Conservation (phyloP, 164 flowering plant genomes). For the Protea cynaroides region DNA sequence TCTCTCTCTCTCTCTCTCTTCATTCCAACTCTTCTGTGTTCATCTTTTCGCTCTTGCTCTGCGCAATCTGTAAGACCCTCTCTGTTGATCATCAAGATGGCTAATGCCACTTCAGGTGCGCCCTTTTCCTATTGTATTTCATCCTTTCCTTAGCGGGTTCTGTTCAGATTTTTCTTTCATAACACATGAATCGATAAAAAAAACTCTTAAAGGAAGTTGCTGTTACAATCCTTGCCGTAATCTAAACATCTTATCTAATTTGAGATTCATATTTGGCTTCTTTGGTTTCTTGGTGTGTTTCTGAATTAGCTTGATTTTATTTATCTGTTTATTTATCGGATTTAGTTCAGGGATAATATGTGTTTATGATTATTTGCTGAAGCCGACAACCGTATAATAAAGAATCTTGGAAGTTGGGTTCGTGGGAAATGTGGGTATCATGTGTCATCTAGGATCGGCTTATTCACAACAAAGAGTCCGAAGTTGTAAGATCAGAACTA, state of each 20-base stretch:
- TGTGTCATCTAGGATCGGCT: neutral
- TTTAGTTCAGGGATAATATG: too few species aligned
- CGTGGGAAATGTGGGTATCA: neutral
- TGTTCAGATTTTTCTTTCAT: neutral
- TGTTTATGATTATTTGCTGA: too few species aligned
- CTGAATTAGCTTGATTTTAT: neutral
- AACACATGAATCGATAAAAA: neutral
- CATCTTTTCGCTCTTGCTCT: neutral
- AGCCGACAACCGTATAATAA: neutral
- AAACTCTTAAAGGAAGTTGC: too few species aligned
- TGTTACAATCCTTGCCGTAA: neutral
- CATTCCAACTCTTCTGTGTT: neutral
- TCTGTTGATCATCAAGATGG: conserved; percentile 14
- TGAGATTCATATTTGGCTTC: neutral
- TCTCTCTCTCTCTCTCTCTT: too few species aligned
- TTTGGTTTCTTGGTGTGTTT: neutral
- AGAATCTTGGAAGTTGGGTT: conserved; percentile 7
- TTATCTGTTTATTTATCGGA: neutral
- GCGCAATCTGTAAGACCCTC: neutral
- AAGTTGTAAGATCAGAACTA: neutral
- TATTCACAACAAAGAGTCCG: too few species aligned
- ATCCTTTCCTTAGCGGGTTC: neutral
- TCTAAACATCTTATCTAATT: neutral
- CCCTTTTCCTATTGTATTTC: neutral
- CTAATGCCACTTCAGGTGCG: conserved; percentile 18